Percentiles rank a stretch among this genome's conserved stretches.
phyloP scores from a whole-genome alignment of 2,329 filamentous ascomycete genomes.

The Venturia carpophila region DNA sequence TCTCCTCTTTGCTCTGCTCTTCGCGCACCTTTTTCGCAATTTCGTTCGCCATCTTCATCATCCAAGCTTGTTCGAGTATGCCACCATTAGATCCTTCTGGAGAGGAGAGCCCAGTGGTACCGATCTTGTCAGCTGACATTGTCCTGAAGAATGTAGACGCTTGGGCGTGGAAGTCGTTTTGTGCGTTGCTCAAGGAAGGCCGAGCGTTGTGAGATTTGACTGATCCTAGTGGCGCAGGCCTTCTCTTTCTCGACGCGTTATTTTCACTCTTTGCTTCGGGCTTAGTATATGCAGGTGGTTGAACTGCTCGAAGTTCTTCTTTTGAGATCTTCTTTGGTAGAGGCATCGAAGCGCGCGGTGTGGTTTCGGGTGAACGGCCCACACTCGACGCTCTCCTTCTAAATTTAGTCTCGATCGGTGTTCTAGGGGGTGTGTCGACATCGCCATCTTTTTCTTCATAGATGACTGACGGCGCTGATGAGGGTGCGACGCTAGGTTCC shows the following conservation, averaged over 20 bases:
- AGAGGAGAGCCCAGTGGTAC: not conserved
- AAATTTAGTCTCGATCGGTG: not conserved
- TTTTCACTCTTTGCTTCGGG: not conserved
- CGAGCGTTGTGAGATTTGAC: not conserved
- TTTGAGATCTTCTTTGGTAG: slow-evolving; percentile 11
- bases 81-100: slow-evolving; percentile 31
- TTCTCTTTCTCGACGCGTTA: not conserved
- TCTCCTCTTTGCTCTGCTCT: slow-evolving; percentile 53
- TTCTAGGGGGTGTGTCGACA: slow-evolving; percentile 11
- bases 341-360: slow-evolving; percentile 3
- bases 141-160: slow-evolving; percentile 22
- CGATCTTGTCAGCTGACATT: slow-evolving; percentile 25
- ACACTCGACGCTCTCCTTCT: slow-evolving; percentile 13
- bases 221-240: not conserved
- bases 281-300: not conserved
- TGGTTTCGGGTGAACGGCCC: not conserved
- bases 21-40: slow-evolving; percentile 82
- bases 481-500: slow-evolving; percentile 17
- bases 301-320: not conserved
- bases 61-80: slow-evolving; percentile 75
- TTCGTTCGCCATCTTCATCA: slow-evolving; percentile 88
- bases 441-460: slow-evolving; percentile 12
- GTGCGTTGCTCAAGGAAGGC: not conserved
- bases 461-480: slow-evolving; percentile 16
- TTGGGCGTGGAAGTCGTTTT: slow-evolving; percentile 19